These are phyloP conservation scores for Vanrija humicola DNA, from an alignment of 1,284 basidiomycete species.

Conservation along the genomic window DNA sequence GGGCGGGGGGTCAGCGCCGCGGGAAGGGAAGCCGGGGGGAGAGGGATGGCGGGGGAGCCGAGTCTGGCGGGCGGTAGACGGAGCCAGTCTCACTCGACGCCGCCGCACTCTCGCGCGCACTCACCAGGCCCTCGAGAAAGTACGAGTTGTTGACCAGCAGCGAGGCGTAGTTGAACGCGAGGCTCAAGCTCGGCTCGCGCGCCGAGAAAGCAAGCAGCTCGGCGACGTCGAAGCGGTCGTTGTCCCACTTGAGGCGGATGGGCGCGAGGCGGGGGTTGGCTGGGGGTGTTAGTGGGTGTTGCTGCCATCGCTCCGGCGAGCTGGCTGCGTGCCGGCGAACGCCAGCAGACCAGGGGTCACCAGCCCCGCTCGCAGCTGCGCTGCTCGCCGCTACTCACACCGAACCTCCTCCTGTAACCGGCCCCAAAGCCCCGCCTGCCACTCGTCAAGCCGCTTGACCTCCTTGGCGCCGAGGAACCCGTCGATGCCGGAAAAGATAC, in stretches of 20 bases:
- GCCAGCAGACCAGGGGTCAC: neutral
- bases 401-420: slow-evolving; percentile 42
- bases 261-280: slow-evolving; percentile 39
- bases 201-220: slow-evolving; percentile 67
- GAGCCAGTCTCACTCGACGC: too few relatives aligned
- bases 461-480: slow-evolving; percentile 36
- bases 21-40: too few relatives aligned
- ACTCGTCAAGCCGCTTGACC: slow-evolving; percentile 38
- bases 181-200: slow-evolving; percentile 57
- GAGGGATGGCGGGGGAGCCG: neutral
- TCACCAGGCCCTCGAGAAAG: slow-evolving; percentile 80
- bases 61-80: neutral
- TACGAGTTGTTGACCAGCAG: slow-evolving; percentile 93
- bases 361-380: too few relatives aligned
- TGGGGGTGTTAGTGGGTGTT: neutral
- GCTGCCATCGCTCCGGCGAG: too few relatives aligned
- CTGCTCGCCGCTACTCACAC: slow-evolving; percentile 30
- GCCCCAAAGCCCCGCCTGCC: slow-evolving; percentile 45
- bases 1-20: neutral
- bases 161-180: slow-evolving; percentile 88
- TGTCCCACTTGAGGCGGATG: slow-evolving; percentile 44
- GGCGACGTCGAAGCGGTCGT: slow-evolving; percentile 38
- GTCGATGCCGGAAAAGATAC: slow-evolving; percentile 32
- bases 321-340: too few relatives aligned
- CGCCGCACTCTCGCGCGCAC: slow-evolving; percentile 46